Base-by-base conservation (phyloP, 139 green algal genomes). In the Haematococcus lacustris region DNA sequence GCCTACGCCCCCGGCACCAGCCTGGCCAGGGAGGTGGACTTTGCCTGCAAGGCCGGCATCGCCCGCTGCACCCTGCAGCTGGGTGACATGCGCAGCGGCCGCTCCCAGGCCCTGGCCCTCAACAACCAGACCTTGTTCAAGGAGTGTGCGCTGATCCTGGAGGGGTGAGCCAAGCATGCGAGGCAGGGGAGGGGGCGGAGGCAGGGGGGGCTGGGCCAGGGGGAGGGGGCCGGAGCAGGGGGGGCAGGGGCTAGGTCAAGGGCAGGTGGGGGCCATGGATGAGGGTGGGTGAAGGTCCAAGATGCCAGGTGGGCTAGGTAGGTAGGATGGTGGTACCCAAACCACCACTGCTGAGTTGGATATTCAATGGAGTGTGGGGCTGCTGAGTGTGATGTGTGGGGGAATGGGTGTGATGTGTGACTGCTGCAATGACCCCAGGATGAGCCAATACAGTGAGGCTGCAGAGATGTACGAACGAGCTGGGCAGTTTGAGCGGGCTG, bases 381-480 rank as follows among this genome's bases (percentile, higher is more conserved):
- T n/a, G n/a, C n/a, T n/a, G n/a, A n/a, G n/a, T n/a, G n/a, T n/a
- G n/a, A n/a, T n/a, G n/a, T n/a, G n/a, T n/a, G n/a, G n/a, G n/a
- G n/a, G n/a, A n/a, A n/a, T n/a, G n/a, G n/a, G n/a, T n/a, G n/a
- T n/a, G n/a, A n/a, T n/a, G n/a, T n/a, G n/a, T n/a, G n/a, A n/a
- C 57, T 30, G 5, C 25, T 9, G 30, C 30, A 37, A 73, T 62
- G 28, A 39, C 2, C 53, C 33, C 47, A 71, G 67, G 75, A 72
- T 53, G 73, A 73, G 43, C 64, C 77, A 66, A 71, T 82, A 70
- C 51, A 81, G 74, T 78, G 86, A 94, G 38, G 87, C 91, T 13
- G 91, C 87, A n/a, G 86, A 93, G 77, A 83, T 96, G 82, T 95
- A 90, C 74, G 85, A 92, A 71, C 70, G 57, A 6, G 86, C 83